A percentile compares a stretch with the other conserved stretches of the same genome.
phyloP scores from a whole-genome alignment of 768 basidiomycete species.

The Kwoniella europaea region DNA sequence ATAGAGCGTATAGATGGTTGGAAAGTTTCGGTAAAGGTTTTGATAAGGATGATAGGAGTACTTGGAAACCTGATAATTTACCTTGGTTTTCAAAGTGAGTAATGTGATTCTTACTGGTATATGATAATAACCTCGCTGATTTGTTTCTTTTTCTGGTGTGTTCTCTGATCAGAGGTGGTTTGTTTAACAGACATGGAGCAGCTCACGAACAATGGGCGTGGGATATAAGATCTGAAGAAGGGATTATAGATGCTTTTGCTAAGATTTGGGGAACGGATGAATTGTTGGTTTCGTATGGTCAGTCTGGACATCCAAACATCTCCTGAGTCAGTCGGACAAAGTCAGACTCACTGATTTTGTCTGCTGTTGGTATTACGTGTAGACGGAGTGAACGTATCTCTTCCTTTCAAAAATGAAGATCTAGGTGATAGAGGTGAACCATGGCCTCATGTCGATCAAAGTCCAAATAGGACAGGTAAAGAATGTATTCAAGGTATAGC shows the following conservation, averaged over 20 bases:
- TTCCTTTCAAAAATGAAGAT: slow-evolving; percentile 45
- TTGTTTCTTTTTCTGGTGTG: not conserved
- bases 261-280: slow-evolving; percentile 57
- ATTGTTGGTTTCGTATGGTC: slow-evolving; percentile 49
- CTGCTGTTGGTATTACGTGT: no score
- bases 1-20: slow-evolving; percentile 51
- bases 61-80: slow-evolving; percentile 52
- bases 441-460: slow-evolving; percentile 56
- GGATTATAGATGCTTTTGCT: slow-evolving; percentile 50
- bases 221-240: slow-evolving; percentile 53
- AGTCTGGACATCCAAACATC: slow-evolving; percentile 5
- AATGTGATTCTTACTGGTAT: not conserved
- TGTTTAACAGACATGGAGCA: slow-evolving; percentile 42
- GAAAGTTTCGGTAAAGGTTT: slow-evolving; percentile 57
- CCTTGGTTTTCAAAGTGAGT: slow-evolving; percentile 50
- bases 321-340: no score
- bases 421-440: slow-evolving; percentile 38
- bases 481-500: slow-evolving; percentile 51
- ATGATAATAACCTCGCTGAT: not conserved
- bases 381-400: slow-evolving; percentile 47
- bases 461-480: slow-evolving; percentile 38
- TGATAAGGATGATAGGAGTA: slow-evolving; percentile 55
- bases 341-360: no score
- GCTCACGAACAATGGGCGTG: slow-evolving; percentile 54
- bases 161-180: slow-evolving; percentile 24